Evolutionary conservation across 2,329 filamentous ascomycete genomes (phyloP), one percentile per base, ranked within the genome.

Genomic region (Fusarium verrucosum): DNA sequence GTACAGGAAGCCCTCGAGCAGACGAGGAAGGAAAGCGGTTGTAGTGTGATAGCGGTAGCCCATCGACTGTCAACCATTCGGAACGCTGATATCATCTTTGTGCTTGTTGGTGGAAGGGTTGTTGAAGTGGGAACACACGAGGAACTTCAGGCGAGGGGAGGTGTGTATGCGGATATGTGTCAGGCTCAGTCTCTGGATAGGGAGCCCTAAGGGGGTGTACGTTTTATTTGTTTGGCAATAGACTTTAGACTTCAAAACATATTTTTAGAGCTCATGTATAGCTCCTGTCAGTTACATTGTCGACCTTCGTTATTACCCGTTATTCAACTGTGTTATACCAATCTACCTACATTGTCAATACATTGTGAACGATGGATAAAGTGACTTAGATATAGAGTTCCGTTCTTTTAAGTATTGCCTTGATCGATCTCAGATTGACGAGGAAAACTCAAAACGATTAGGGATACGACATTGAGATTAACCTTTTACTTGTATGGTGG

Each of bases 31-130:
- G 49, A 55, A n/a, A 65, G 42, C 11, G 47, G 60, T 2, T 63
- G 60, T 13, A 89, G 87, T 2, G 87, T 86, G 0, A 84, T 89
- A 37, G 80, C 86, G 10, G 87, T 89, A 56, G 87, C 87, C 0
- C 84, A 87, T 70, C 75, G 84, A 4, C 75, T 87, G 1, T 83
- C 81, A 0, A 86, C 84, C 0, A 82, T 86, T 56, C 81, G 80
- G 58, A 76, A 83, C 47, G 87, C 87, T 0, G 85, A 89, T 64
- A 81, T 84, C 44, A 89, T 90, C 42, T 76, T 89, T n/a, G 87
- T 90, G 7, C 76, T 89, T 60, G 77, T 83, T 4, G 76, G 82
- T 52, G 87, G 87, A 0, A 72, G 77, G 35, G 80, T 87, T 5
- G 76, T 85, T 7, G 87, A 89, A 72, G 77, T 83, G 65, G 87